These are phyloP conservation scores for Sporothrix phasma DNA, from an alignment of 2,329 filamentous ascomycete species.

Conservation along the genomic window DNA sequence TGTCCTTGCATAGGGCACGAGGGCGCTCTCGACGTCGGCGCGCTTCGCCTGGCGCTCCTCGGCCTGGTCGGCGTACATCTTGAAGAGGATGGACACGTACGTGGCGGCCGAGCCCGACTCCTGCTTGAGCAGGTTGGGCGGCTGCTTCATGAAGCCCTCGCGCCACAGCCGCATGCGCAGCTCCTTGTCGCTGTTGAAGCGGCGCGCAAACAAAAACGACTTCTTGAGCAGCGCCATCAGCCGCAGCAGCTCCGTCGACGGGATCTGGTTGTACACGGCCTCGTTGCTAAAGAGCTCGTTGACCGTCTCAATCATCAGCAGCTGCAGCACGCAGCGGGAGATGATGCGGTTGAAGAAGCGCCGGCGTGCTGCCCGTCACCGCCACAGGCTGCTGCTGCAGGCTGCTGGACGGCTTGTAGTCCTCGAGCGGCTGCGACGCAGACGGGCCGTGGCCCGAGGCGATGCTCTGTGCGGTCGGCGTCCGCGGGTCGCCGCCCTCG, in stretches of 20 bases:
- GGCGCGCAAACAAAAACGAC: slow-evolving; percentile 90
- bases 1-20: slow-evolving; percentile 95
- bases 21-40: slow-evolving; percentile 75
- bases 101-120: slow-evolving; percentile 87
- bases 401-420: slow-evolving; percentile 69
- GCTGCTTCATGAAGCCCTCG: slow-evolving; percentile 99
- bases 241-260: slow-evolving; percentile 76
- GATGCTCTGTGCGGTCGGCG: slow-evolving; percentile 20
- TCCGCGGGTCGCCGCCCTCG: slow-evolving; percentile 28
- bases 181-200: slow-evolving; percentile 97
- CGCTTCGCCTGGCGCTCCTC: slow-evolving; percentile 72
- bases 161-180: slow-evolving; percentile 88
- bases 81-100: slow-evolving; percentile 89
- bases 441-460: slow-evolving; percentile 8
- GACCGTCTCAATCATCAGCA: slow-evolving; percentile 99
- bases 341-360: slow-evolving; percentile 99
- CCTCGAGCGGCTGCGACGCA: slow-evolving; percentile 54
- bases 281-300: slow-evolving; percentile 98
- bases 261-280: slow-evolving; percentile 85
- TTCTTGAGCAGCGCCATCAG: slow-evolving; percentile 94
- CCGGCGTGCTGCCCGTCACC: slow-evolving; percentile 81
- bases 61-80: slow-evolving; percentile 90
- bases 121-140: slow-evolving; percentile 93
- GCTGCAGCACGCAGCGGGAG: slow-evolving; percentile 90
- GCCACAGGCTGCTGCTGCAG: slow-evolving; percentile 82